These are phyloP conservation scores for Cajanus cajan DNA, from an alignment of 306 rosid species.

Conservation along the genomic window DNA sequence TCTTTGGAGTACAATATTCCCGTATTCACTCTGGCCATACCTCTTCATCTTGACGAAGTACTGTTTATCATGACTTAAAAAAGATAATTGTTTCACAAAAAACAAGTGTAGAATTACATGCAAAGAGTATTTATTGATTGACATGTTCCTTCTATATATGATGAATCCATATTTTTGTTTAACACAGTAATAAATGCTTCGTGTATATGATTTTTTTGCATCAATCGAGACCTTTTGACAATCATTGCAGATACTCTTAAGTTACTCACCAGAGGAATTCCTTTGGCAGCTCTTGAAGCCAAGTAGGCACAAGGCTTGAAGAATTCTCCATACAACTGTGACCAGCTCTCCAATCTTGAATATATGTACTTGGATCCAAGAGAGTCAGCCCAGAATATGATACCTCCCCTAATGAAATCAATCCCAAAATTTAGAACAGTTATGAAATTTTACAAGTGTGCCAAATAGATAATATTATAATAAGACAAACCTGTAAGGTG, in stretches of 20 bases:
- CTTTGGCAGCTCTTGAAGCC: slow-evolving; percentile 92
- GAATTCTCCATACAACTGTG: slow-evolving; percentile 72
- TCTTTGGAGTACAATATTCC: neutral
- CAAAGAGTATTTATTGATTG: neutral
- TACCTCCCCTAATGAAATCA: slow-evolving; percentile 77
- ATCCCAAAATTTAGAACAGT: slow-evolving; percentile 25
- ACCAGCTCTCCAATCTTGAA: slow-evolving; percentile 83
- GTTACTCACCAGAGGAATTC: slow-evolving; percentile 72
- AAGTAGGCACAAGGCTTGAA: slow-evolving; percentile 91
- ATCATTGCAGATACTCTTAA: too few relatives aligned
- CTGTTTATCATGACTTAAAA: neutral
- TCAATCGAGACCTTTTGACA: neutral
- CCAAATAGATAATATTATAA: neutral
- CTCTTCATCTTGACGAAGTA: neutral
- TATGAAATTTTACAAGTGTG: neutral
- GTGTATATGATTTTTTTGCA: neutral
- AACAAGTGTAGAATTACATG: neutral
- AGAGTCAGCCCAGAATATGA: slow-evolving; percentile 92
- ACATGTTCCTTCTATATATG: neutral
- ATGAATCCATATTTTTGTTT: neutral
- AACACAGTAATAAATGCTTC: neutral
- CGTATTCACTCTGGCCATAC: neutral
- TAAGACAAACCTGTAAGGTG: slow-evolving; percentile 79
- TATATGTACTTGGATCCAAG: slow-evolving; percentile 86
- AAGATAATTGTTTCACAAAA: neutral